A percentile compares a stretch with the other conserved stretches of the same genome.
Conservation (phyloP, 2,329 filamentous ascomycete species). For the Apiospora saccharicola region DNA sequence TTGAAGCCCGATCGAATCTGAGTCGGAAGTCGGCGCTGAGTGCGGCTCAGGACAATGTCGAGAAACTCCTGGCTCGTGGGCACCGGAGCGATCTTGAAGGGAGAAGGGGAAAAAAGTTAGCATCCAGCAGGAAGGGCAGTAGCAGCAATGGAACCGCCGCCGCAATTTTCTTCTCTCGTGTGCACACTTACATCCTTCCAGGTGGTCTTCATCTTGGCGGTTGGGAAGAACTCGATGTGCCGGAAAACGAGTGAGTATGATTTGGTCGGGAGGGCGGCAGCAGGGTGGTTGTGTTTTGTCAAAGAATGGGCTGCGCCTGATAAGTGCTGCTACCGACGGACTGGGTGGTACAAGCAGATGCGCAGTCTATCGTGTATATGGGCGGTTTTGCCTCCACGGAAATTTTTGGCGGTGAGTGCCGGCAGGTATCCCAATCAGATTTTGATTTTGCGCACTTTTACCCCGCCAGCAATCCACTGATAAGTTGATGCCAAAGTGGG, state of each 20-base stretch:
- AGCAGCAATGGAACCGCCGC: not conserved
- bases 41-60: constrained; percentile 94
- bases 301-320: constrained; percentile 5
- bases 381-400: constrained; percentile 19
- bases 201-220: constrained; percentile 31
- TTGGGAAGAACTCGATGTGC: not conserved
- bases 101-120: constrained; percentile 64
- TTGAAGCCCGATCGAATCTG: constrained; percentile 97
- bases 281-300: not conserved
- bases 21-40: constrained; percentile 90
- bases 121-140: not conserved
- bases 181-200: constrained; percentile 22
- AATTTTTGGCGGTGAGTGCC: constrained; percentile 21
- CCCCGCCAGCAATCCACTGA: constrained; percentile 18
- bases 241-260: not conserved
- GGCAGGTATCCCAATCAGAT: constrained; percentile 1
- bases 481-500: constrained; percentile 3
- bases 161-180: not conserved
- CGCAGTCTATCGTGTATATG: not conserved
- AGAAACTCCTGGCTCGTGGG: constrained; percentile 95
- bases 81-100: constrained; percentile 74
- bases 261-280: constrained; percentile 1
- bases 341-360: not conserved
- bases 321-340: constrained; percentile 16
- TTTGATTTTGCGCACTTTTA: constrained; percentile 22